Evolutionary conservation across 1,284 basidiomycete species (phyloP), one percentile per base, ranked within the genome.

Genomic region (Fomitopsis schrenkii): DNA sequence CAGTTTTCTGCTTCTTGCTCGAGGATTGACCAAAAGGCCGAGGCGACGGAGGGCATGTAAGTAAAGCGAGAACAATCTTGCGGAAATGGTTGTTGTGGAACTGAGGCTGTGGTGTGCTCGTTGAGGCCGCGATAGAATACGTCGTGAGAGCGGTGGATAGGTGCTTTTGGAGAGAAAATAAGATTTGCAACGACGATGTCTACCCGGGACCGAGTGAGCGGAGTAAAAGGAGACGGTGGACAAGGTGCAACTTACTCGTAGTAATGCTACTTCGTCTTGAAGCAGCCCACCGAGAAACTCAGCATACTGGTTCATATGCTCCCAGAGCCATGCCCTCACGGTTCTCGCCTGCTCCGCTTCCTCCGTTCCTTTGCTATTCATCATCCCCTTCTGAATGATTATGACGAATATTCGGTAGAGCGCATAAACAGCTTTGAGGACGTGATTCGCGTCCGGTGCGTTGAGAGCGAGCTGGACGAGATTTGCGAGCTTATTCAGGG

Each of bases 81-180:
- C 83, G 81, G 75, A 93, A 93, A 67, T 88, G 87, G 0, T 83
- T 77, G 17, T 82, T 76, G 67, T 93, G 87, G 66, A 93, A 88
- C 67, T 91, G 89, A 0, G 86, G 85, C 41, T 72, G 76, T 26
- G 71, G 66, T 12, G 36, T 58, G 14, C 35, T 54, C 17, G 42
- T 28, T 3, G 74, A 64, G 15, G 70, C 60, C 60, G 67, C 68
- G 36, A 50, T n/a, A 17, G 55, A 58, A 14, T 9, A 55, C 57
- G 78, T 79, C 12, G 82, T 81, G n/a, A 85, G 75, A 12, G 84
- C 80, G 5, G 83, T 82, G 2, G 92, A 94, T 12, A 95, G 81
- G 63, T 93, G 86, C 67, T 86, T 91, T 65, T 92, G 82, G 10
- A 95, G 76, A 0, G 92, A 93, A 67, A 95, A 86, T n/a, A 94